Percentiles rank a stretch among this genome's conserved stretches.
Evolutionary conservation across 2,329 filamentous ascomycete genomes (phyloP).

Genomic region (Raffaelea deltoideospora): DNA sequence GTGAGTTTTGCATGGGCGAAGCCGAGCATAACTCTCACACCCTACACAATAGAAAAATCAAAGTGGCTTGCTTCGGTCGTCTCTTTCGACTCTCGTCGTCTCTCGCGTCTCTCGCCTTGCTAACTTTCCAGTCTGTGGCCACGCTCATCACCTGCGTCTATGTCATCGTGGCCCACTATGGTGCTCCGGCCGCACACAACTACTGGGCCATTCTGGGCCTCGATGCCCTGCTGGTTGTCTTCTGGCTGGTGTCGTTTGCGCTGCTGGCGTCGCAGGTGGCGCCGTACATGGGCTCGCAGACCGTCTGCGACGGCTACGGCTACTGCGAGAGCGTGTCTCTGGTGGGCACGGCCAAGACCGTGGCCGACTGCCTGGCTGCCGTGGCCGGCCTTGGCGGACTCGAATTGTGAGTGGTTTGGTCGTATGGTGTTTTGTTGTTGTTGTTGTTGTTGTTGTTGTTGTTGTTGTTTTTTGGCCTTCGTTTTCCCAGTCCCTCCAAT

Average conservation of each 20-base stretch:
- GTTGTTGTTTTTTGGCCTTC: too few species aligned
- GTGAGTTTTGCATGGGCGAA: too few species aligned
- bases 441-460: not conserved
- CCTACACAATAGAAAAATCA: too few species aligned
- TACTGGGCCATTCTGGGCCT: conserved; percentile 36
- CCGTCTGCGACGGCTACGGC: conserved; percentile 12
- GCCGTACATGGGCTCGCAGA: conserved; percentile 9
- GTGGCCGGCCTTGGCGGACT: conserved; percentile 25
- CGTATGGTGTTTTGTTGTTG: too few species aligned
- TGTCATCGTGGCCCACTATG: conserved; percentile 26
- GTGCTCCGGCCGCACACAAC: conserved; percentile 29
- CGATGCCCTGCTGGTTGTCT: conserved; percentile 34
- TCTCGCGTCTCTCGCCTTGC: not conserved
- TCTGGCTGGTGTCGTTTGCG: conserved; percentile 34
- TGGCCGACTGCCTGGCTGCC: conserved; percentile 16
- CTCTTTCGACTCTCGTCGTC: too few species aligned
- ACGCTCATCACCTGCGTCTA: conserved; percentile 31
- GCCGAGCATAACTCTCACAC: too few species aligned
- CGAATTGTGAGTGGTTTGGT: conserved; percentile 28
- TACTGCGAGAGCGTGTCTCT: conserved; percentile 8
- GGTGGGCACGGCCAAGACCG: conserved; percentile 4
- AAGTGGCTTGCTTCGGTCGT: too few species aligned
- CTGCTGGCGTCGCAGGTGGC: conserved; percentile 23
- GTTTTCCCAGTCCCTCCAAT: too few species aligned
- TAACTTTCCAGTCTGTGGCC: conserved; percentile 19